Conservation (phyloP, 2,329 filamentous ascomycete species). For the Colletotrichum australisinense region DNA sequence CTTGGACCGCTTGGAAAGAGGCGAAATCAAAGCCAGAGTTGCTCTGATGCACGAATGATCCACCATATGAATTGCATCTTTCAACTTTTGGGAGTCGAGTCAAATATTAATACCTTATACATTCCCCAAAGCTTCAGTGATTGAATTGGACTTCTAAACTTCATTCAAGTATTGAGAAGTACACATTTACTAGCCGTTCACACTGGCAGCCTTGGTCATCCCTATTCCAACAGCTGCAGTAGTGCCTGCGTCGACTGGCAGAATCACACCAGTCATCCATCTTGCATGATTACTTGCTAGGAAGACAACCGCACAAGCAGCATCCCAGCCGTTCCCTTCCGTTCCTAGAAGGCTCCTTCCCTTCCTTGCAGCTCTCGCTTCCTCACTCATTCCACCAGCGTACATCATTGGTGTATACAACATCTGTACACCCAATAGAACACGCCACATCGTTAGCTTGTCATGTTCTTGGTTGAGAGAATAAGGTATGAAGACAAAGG, state of each 20-base stretch:
- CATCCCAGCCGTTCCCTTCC: constrained; percentile 58
- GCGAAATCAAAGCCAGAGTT: constrained; percentile 44
- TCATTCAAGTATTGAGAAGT: background rate
- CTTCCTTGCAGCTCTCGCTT: constrained; percentile 50
- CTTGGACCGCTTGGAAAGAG: constrained; percentile 47
- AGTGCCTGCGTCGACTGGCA: constrained; percentile 55
- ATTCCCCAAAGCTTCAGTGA: background rate
- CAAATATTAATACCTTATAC: too few species aligned
- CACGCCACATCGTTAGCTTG: background rate
- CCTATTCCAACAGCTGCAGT: constrained; percentile 45
- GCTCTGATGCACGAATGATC: constrained; percentile 37
- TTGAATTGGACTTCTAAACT: background rate
- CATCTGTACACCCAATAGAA: constrained; percentile 44
- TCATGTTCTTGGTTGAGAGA: background rate
- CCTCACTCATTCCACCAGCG: constrained; percentile 51
- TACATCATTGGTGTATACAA: constrained; percentile 61
- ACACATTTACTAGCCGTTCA: constrained; percentile 38
- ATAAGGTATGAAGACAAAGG: background rate
- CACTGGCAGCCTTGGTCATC: constrained; percentile 41
- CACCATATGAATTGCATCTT: background rate
- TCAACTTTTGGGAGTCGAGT: too few species aligned
- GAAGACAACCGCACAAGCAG: constrained; percentile 52
- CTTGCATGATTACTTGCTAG: constrained; percentile 52
- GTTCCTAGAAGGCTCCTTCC: constrained; percentile 52
- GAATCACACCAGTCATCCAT: constrained; percentile 55